Conservation (phyloP, 306 rosid species). For the Amphicarpaea edgeworthii region DNA sequence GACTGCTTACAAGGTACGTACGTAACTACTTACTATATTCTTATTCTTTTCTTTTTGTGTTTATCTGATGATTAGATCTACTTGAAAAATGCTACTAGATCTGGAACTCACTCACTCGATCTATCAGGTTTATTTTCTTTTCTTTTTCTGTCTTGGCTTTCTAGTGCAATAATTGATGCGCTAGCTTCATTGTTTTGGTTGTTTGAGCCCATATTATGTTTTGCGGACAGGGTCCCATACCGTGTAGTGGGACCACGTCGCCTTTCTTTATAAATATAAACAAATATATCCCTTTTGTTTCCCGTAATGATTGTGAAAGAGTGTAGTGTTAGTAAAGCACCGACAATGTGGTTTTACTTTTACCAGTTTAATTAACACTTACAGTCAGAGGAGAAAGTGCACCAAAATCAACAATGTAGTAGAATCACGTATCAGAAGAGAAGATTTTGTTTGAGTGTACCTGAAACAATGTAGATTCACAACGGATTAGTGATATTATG, state of each 20-base stretch:
- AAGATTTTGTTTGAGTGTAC: no score
- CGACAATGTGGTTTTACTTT: constrained; percentile 37
- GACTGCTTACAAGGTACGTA: constrained; percentile 48
- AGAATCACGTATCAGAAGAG: no score
- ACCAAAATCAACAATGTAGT: no score
- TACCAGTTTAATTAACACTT: no score
- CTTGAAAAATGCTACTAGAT: not conserved
- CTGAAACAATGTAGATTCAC: no score
- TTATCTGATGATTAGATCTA: constrained; percentile 21
- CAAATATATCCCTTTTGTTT: constrained; percentile 12
- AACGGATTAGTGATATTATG: no score
- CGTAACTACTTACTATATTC: no score
- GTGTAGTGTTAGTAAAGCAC: constrained; percentile 31
- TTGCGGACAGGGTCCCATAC: constrained; percentile 45
- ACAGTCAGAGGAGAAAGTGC: not conserved
- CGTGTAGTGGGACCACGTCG: constrained; percentile 47
- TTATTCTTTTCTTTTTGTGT: not conserved
- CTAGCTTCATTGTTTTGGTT: not conserved
- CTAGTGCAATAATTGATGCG: constrained; percentile 35
- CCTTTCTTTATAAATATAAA: constrained; percentile 10
- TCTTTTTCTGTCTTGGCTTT: not conserved
- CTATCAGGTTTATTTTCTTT: not conserved
- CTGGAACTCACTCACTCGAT: constrained; percentile 13
- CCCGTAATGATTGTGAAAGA: not conserved
- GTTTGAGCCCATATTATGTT: not conserved